These are phyloP conservation scores for Nematocida sp. DNA, from an alignment of 371 early-diverging fungal genomes.

Conservation along the genomic window DNA sequence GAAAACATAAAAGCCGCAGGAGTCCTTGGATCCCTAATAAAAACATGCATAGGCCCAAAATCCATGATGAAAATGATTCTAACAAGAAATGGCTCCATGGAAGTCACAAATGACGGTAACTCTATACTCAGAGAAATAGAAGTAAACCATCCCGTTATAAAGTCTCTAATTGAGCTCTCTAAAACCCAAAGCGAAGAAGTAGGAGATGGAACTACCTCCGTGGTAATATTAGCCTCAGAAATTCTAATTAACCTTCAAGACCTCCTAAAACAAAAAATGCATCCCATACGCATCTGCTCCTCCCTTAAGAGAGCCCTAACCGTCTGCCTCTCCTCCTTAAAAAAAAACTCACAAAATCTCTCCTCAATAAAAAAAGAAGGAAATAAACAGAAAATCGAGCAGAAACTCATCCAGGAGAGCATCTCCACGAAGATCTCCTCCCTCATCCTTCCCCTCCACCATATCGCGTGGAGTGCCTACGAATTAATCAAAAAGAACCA, in stretches of 20 bases:
- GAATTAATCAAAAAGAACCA: conserved; percentile 76
- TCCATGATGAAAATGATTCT: conserved; percentile 99
- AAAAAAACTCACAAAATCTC: conserved; percentile 43
- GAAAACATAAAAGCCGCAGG: conserved; percentile 62
- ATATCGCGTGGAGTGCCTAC: conserved; percentile 87
- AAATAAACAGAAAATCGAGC: conserved; percentile 75
- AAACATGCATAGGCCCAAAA: conserved; percentile 94
- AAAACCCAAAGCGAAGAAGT: conserved; percentile 99
- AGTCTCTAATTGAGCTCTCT: conserved; percentile 95
- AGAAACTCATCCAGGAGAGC: conserved; percentile 75
- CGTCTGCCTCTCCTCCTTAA: conserved; percentile 8
- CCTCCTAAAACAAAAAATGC: conserved; percentile 80
- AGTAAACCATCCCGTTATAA: conserved; percentile 97
- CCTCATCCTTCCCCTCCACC: conserved; percentile 91
- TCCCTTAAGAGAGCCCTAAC: conserved; percentile 69
- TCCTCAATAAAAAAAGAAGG: conserved; percentile 63
- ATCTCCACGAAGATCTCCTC: conserved; percentile 93
- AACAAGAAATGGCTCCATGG: conserved; percentile 98
- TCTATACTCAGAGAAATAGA: conserved; percentile 97
- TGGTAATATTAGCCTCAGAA: conserved; percentile 76
- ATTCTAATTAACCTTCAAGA: conserved; percentile 59
- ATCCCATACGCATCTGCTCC: conserved; percentile 90
- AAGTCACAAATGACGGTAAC: conserved; percentile 98
- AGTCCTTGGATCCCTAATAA: conserved; percentile 71
- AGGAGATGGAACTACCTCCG: conserved; percentile 98